Evolutionary conservation across 2,329 filamentous ascomycete genomes (phyloP).

Genomic region (Tolypocladium pustulatum): DNA sequence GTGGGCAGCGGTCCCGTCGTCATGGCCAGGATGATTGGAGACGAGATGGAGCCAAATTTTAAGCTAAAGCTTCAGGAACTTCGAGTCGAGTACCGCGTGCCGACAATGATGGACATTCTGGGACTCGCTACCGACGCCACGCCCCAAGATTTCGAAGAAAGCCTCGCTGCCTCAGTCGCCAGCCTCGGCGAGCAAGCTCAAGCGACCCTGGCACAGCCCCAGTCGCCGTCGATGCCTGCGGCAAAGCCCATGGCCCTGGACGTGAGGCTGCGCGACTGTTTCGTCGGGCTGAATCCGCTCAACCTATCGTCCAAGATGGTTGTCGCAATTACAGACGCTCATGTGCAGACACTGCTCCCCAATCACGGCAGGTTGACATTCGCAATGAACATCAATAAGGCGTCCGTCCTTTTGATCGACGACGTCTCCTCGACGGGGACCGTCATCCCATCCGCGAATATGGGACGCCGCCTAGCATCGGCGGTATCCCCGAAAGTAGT

Average conservation of each 20-base stretch:
- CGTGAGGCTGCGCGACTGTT: constrained; percentile 68
- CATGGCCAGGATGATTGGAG: constrained; percentile 83
- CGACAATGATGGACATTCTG: constrained; percentile 70
- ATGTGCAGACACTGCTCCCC: constrained; percentile 56
- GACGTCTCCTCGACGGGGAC: constrained; percentile 38
- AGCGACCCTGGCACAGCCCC: constrained; percentile 21
- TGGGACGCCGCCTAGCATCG: constrained; percentile 17
- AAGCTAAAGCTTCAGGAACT: constrained; percentile 81
- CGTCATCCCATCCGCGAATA: constrained; percentile 4
- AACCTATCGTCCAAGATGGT: constrained; percentile 65
- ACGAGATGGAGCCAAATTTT: constrained; percentile 85
- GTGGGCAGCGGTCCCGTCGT: constrained; percentile 41
- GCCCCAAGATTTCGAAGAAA: constrained; percentile 62
- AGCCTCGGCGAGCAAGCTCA: constrained; percentile 60
- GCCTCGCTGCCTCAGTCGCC: constrained; percentile 69
- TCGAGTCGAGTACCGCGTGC: constrained; percentile 79
- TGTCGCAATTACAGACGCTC: constrained; percentile 68
- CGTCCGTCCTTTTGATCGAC: constrained; percentile 75
- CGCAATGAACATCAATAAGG: constrained; percentile 62
- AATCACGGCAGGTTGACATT: constrained; percentile 54
- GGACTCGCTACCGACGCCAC: constrained; percentile 57
- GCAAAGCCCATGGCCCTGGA: constrained; percentile 57
- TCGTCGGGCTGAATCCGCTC: constrained; percentile 76
- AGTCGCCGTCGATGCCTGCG: constrained; percentile 11
- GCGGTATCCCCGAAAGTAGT: constrained; percentile 40